These are phyloP conservation scores for Tetramitus jugosus DNA, from an alignment of 208 protist species.

Conservation along the genomic window DNA sequence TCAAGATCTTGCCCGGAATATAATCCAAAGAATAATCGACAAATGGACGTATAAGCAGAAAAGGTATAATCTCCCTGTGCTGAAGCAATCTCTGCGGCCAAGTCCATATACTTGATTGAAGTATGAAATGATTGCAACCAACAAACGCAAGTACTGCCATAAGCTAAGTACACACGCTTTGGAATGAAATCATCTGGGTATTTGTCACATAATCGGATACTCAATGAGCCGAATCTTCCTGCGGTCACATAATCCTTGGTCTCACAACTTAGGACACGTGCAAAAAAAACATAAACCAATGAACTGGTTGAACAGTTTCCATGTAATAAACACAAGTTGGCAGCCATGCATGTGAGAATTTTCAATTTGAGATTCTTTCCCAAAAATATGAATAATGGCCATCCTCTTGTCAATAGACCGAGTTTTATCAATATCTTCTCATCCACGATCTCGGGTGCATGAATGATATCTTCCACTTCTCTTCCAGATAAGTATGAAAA, in stretches of 20 bases:
- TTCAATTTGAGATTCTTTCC: neutral
- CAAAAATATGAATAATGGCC: neutral
- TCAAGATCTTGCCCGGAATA: no score
- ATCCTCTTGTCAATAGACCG: neutral
- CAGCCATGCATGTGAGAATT: neutral
- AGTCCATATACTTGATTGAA: no score
- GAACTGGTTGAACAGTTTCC: neutral
- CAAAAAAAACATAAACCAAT: neutral
- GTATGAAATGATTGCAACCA: no score
- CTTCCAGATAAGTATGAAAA: neutral
- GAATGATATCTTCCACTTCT: neutral
- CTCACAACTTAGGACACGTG: neutral
- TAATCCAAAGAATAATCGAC: no score
- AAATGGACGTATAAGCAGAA: no score
- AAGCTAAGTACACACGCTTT: no score
- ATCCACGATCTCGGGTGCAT: neutral
- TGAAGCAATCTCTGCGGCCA: no score
- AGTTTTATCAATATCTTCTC: neutral
- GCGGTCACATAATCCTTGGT: neutral
- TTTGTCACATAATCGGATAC: no score
- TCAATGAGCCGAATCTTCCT: no score
- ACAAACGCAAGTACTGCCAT: no score
- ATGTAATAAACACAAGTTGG: neutral
- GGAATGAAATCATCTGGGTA: no score
- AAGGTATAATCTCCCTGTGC: no score